Conservation (phyloP, 1,284 basidiomycete genomes). For the Baeospora myosura region DNA sequence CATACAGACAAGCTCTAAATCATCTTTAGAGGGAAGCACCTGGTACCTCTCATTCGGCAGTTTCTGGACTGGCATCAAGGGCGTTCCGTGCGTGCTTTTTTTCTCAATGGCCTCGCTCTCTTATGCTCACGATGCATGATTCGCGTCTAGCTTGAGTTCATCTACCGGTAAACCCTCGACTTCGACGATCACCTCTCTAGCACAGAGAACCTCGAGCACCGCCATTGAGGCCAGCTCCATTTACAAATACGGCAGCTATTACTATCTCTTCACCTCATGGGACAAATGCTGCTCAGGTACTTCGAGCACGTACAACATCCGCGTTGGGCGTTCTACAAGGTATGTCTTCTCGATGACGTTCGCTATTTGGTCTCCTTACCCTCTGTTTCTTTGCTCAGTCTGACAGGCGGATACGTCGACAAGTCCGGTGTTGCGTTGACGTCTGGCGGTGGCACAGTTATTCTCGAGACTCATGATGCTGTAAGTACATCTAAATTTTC, state of each 20-base stretch:
- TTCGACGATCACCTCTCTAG: constrained; percentile 32
- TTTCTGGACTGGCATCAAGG: constrained; percentile 46
- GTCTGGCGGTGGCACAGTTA: constrained; percentile 44
- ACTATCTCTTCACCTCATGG: constrained; percentile 53
- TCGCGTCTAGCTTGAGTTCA: constrained; percentile 22
- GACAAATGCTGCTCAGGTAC: constrained; percentile 48
- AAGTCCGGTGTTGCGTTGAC: constrained; percentile 36
- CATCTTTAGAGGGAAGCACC: constrained; percentile 27
- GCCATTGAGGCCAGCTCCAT: constrained; percentile 43
- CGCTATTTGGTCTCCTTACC: no score
- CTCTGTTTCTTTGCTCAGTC: constrained; percentile 17
- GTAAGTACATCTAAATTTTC: constrained; percentile 20
- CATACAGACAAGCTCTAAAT: constrained; percentile 22
- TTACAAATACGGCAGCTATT: constrained; percentile 38
- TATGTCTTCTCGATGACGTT: no score
- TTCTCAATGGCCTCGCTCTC: no score
- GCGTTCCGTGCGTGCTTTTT: constrained; percentile 22
- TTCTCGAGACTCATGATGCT: constrained; percentile 39
- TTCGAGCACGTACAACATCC: constrained; percentile 51
- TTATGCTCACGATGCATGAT: constrained; percentile 1
- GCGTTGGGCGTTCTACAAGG: constrained; percentile 44
- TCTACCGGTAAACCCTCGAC: constrained; percentile 37
- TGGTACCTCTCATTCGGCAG: constrained; percentile 44
- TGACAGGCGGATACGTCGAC: constrained; percentile 42
- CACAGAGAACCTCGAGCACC: constrained; percentile 34